Evolutionary conservation across 768 basidiomycete species (phyloP), one percentile per base, ranked within the genome.

Genomic region (Calocera viscosa): DNA sequence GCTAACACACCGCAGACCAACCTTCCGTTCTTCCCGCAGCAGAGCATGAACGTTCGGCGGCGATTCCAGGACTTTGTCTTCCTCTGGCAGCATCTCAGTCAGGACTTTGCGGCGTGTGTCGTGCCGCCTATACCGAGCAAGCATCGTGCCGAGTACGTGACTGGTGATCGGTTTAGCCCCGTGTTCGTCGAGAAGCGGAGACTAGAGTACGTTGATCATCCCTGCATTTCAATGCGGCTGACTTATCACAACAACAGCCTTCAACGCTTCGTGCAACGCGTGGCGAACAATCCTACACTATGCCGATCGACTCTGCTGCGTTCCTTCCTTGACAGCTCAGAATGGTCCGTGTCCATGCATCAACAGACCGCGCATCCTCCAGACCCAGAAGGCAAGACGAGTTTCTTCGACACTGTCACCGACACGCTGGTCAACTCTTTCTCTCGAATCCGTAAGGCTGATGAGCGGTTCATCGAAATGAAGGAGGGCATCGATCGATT

Each of bases 291-390:
- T 75, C 94, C 96, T 16, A 97, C 91, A 1, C 80, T 99, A 14
- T 92, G 95, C 75, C 83, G 96, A 64, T 90, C 90, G 69, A 89
- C 88, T 10, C 84, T 98, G 33, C 82, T 96, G n/a, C 86, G 89
- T 8, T 90, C 92, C 32, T 99, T 99, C 80, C 87, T 98, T 67
- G 91, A 93, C 75, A 95, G 94, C 1, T 90, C 91, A 35, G 96
- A 99, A 94, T 99, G 96, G 96, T 95, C 91, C 72, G 94, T 98
- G 28, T 86, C 89, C 73, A 98, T 96, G 91, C 94, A 98, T 75
- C 91, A 94, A 73, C 93, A 96, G 72, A 81, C 91, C 65, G 92
- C 94, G 5, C 91, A 96, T 73, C 92, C 94, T 2, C 91, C 93
- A 22, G 85, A 84, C 24, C 86, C 87, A n/a, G 91, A 92, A 73